Evolutionary conservation across 805 yeast species (phyloP), one percentile per base, ranked within the genome.

Genomic region (Schizosaccharomyces cryophilus): DNA sequence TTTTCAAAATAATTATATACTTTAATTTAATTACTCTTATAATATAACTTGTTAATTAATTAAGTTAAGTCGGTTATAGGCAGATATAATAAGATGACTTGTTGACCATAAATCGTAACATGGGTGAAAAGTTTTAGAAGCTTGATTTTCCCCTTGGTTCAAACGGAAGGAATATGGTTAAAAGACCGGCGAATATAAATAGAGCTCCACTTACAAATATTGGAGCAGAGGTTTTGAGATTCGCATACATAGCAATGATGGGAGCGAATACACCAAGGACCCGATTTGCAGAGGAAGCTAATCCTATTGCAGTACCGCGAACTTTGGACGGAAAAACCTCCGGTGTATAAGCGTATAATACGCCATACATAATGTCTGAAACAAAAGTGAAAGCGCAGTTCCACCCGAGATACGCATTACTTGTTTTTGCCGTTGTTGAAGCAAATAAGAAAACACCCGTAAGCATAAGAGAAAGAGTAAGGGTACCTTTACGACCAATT

Each of bases 381-480:
- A 29, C 21, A 54, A 54, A 54, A n/a, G 35, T 21, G 31, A 30
- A 54, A 30, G 58, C 31, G 17, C 58, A 54, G 40, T 54, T 54
- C 58, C 58, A 54, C 11, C 73, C 78, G 61, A 80, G 78, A 65
- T 79, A 80, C 72, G 77, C 80, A 5, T 76, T 71, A 58, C 78
- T 72, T 0, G 81, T 75, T 67, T 77, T 75, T 13, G 81, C 82
- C 2, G 82, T 78, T 15, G 86, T 82, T 64, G 82, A 81, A 58
- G 81, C 81, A 66, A 81, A 81, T 62, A 82, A 68, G 58, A 82
- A 74, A 1, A 80, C 78, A 71, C 82, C 82, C 0, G 82, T 73
- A 42, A 79, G 67, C 2, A 81, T 30, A 5, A 81, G 75, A 29
- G 84, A 81, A 42, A 73, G 69, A 1, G 71, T 70, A 74, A 81